Evolutionary conservation across 208 protist genomes (phyloP), one percentile per base, ranked within the genome.

Genomic region (Leishmania guyanensis): DNA sequence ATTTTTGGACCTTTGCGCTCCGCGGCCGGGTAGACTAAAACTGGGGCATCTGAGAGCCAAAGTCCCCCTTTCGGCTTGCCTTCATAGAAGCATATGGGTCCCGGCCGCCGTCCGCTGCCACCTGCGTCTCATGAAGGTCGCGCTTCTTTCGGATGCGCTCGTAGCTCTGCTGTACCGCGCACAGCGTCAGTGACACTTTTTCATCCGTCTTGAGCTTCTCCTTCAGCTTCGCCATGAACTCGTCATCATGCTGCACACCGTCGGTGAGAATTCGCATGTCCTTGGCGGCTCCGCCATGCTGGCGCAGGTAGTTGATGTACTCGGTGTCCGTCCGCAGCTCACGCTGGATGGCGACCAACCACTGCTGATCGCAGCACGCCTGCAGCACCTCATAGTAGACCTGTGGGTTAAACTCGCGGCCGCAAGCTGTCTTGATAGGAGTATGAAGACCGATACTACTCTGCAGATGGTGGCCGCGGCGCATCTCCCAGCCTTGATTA

Each of bases 151-250:
- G 86, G 83, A 97, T 97, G 46, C 92, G 87, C 77, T 85, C 78
- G 83, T 96, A 97, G 85, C 91, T 95, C 43, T 96, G 91, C 79
- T 95, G 92, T 84, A 97, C 82, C 3, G 94, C 94, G 75, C 94
- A 97, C 56, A 97, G 84, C 39, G 92, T 90, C 17, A 97, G 81
- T 50, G 94, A 94, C 82, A 96, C 85, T 75, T 90, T 92, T 70
- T 85, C 80, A 79, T 97, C 91, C 22, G 88, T 92, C 79, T 94
- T 92, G 17, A 97, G 86, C 33, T 77, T 85, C 60, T 93, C 89
- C 73, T 87, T 86, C 66, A 97, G 84, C 82, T 93, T 94, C 58
- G 86, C 83, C 90, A 96, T 96, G 50, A 96, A 90, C 75, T 95
- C 94, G 75, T 97, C 92, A 81, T 97, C 92, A 78, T 93, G 88